Evolutionary conservation across 805 yeast genomes (phyloP), one percentile per base, ranked within the genome.

Genomic region (Kodamaea restingae): DNA sequence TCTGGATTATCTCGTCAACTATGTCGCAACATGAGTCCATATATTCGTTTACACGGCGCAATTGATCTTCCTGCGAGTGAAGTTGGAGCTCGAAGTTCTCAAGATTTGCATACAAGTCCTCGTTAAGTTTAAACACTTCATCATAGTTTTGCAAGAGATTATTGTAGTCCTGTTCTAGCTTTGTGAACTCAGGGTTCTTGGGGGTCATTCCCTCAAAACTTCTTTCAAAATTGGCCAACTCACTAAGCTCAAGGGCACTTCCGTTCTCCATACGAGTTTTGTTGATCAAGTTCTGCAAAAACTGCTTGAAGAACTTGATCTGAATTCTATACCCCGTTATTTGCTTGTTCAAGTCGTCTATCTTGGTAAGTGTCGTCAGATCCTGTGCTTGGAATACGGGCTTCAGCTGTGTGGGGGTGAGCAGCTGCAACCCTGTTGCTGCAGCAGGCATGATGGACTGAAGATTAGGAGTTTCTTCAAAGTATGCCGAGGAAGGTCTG

Each of bases 291-390:
- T 59, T 61, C 35, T 66, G 72, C 3, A 69, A 48, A 36, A 67
- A 67, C 40, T 63, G 62, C 45, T 63, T 64, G 54, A 66, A 63
- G 35, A 67, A 55, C 42, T 65, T 55, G 46, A 70, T 56, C 51
- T 71, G 59, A 25, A 55, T 63, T 32, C 58, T 58, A 43, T 65
- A 67, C 9, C 66, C 58, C 3, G 69, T 61, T 18, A 67, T 48
- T 42, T 56, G 63, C 39, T 58, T 61, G 36, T 60, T 60, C n/a
- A 60, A 44, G 10, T 60, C 66, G 35, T 56, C 63, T 3, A 62
- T 49, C 21, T 41, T 56, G 35, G 43, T 39, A n/a, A 44, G 39
- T 27, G 45, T 52, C n/a, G 54, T 45, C 12, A 52, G 50, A 18
- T 52, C 50, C 11, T 39, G 44, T 7, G 32, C 43, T 20, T 41